Evolutionary conservation across 1,284 basidiomycete genomes (phyloP), one percentile per base, ranked within the genome.

Genomic region (Moesziomyces globuligerus): DNA sequence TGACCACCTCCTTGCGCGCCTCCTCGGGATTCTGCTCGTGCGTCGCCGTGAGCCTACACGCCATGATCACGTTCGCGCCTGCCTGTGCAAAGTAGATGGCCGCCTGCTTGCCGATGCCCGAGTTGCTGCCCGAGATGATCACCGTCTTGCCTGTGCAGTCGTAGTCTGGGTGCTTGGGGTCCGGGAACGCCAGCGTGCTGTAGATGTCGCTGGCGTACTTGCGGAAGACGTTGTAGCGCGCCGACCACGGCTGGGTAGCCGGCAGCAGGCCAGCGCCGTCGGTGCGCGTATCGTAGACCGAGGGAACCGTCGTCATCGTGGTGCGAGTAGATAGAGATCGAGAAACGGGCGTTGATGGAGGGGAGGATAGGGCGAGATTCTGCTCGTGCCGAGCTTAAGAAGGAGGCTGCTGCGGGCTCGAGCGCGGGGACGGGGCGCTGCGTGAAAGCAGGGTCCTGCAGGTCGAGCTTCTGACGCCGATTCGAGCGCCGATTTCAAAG

Each of bases 251-350:
- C 11, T 10, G 26, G 2, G 76, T 78, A 20, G 43, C 41, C 17
- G 65, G 48, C 18, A 73, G 58, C 24, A 75, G 57, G 21, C 76
- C 76, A 1, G 75, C 39, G 4, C 76, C 76, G 13, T 68, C 48
- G 36, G 75, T 77, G 55, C 67, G 76, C 25, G 76, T 78, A 38
- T 73, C 69, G 50, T 62, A 68, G 32, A 78, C 70, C 3, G 74
- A 57, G 1, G 76, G 76, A 4, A 56, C 17, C 5, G 48, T 21
- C 7, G 44, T 3, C 9, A 44, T 44, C 10, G n/a, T 23, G 13
- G 13, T 5, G 9, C 21, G 21, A 10, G 10, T 23, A 5, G 10
- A 13, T 23, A 9, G 38, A 40, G 18, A 8, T 7, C 7, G 38
- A 20, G n/a, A 4, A 21, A 18, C 37, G 18, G 7, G n/a, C 20